These are phyloP conservation scores for Candida anglica DNA, from an alignment of 805 yeast genomes.

Conservation along the genomic window DNA sequence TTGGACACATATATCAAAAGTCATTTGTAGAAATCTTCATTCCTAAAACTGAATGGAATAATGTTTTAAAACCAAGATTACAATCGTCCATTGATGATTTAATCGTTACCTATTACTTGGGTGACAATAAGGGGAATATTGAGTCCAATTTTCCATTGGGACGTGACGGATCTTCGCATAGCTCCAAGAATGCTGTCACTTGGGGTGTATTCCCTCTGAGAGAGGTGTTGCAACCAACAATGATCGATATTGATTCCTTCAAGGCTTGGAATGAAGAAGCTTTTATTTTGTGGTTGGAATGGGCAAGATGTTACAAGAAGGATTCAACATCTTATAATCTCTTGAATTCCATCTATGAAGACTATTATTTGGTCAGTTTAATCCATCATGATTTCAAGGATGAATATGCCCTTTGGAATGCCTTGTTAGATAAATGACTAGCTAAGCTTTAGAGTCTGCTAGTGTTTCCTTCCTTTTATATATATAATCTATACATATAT, in stretches of 20 bases:
- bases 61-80: conserved; percentile 49
- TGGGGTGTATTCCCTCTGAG: conserved; percentile 97
- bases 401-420: conserved; percentile 74
- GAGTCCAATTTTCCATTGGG: conserved; percentile 54
- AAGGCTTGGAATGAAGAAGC: conserved; percentile 97
- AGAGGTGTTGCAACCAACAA: conserved; percentile 87
- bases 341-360: conserved; percentile 55
- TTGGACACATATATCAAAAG: conserved; percentile 88
- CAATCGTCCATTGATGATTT: conserved; percentile 29
- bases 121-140: conserved; percentile 57
- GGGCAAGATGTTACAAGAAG: conserved; percentile 78
- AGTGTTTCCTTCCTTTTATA: background rate
- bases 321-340: conserved; percentile 54
- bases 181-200: conserved; percentile 76
- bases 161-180: conserved; percentile 12
- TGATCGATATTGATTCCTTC: conserved; percentile 88
- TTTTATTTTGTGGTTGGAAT: conserved; percentile 83
- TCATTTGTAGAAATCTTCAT: conserved; percentile 83
- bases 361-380: conserved; percentile 75
- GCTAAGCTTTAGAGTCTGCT: conserved; percentile 6
- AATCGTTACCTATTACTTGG: conserved; percentile 70
- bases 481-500: conserved; percentile 1
- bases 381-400: conserved; percentile 80
- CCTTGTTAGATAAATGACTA: conserved; percentile 39
- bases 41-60: conserved; percentile 67